These are phyloP conservation scores for Bipolaris sorokiniana DNA, from an alignment of 2,329 filamentous ascomycete genomes.

Conservation along the genomic window DNA sequence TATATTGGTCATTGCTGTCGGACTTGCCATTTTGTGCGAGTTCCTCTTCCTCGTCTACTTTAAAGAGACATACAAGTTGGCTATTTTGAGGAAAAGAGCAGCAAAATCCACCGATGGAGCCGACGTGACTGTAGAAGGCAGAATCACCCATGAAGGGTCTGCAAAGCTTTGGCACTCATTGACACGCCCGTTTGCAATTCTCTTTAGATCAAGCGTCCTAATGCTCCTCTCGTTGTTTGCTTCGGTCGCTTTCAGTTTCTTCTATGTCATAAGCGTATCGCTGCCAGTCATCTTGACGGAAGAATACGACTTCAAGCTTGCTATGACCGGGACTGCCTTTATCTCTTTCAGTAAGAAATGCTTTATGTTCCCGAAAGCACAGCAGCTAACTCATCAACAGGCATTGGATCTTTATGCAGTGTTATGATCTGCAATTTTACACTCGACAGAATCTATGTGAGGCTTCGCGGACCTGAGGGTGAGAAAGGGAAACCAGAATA, in stretches of 20 bases:
- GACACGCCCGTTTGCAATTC: constrained; percentile 50
- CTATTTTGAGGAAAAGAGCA: constrained; percentile 53
- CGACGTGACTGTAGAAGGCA: constrained; percentile 12
- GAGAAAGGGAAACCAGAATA: constrained; percentile 59
- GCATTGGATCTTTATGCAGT: constrained; percentile 56
- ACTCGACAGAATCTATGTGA: constrained; percentile 62
- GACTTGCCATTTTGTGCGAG: constrained; percentile 58
- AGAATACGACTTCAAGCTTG: constrained; percentile 55
- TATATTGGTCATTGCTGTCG: constrained; percentile 59
- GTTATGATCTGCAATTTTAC: constrained; percentile 58
- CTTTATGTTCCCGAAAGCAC: background rate
- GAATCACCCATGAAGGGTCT: constrained; percentile 25
- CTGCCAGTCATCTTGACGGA: constrained; percentile 52
- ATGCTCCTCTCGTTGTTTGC: constrained; percentile 57
- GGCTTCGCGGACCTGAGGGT: constrained; percentile 52
- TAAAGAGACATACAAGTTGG: constrained; percentile 66
- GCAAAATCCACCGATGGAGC: constrained; percentile 26
- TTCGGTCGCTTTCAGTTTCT: constrained; percentile 52
- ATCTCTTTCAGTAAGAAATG: constrained; percentile 58
- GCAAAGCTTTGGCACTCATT: constrained; percentile 48
- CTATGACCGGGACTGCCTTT: constrained; percentile 61
- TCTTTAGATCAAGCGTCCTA: constrained; percentile 61
- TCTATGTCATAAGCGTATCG: constrained; percentile 56
- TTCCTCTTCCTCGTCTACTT: constrained; percentile 60
- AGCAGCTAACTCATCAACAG: constrained; percentile 30